Evolutionary conservation across 768 basidiomycete species (phyloP).

Genomic region (Agaricus blazei): DNA sequence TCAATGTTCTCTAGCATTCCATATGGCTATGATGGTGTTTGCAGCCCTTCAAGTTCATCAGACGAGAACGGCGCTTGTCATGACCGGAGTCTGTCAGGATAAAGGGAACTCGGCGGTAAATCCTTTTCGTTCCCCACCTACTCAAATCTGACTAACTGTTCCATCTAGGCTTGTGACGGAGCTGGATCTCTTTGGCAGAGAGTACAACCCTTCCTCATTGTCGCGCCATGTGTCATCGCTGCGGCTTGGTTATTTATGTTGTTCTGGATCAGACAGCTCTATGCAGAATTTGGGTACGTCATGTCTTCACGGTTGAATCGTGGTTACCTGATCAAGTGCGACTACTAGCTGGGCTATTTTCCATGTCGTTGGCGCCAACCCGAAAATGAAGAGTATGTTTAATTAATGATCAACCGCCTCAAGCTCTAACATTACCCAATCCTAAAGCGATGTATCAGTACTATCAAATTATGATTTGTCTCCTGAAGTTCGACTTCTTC

Average conservation of each 20-base stretch:
- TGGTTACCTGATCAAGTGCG: not conserved
- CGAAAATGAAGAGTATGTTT: constrained; percentile 70
- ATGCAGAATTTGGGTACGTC: constrained; percentile 76
- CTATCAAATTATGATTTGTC: constrained; percentile 83
- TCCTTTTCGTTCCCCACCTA: too few species aligned
- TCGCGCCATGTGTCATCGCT: constrained; percentile 65
- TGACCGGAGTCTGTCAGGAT: constrained; percentile 20
- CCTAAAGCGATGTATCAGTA: constrained; percentile 77
- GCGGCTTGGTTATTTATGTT: constrained; percentile 62
- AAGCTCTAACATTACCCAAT: constrained; percentile 8
- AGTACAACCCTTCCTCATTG: constrained; percentile 65
- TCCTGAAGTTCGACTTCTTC: constrained; percentile 90
- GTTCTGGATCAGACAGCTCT: constrained; percentile 68
- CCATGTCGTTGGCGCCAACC: constrained; percentile 84
- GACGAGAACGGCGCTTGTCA: constrained; percentile 57
- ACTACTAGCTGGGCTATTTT: constrained; percentile 78
- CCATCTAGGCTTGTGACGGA: constrained; percentile 41
- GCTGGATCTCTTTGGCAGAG: constrained; percentile 50
- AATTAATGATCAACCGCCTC: not conserved
- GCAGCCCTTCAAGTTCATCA: constrained; percentile 75
- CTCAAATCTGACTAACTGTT: not conserved
- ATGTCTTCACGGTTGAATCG: constrained; percentile 3
- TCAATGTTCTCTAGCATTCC: constrained; percentile 50
- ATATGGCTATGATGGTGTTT: constrained; percentile 67
- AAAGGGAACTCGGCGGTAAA: too few species aligned